These are phyloP conservation scores for Aspergillus taichungensis DNA, from an alignment of 495 filamentous ascomycete genomes.

Conservation along the genomic window DNA sequence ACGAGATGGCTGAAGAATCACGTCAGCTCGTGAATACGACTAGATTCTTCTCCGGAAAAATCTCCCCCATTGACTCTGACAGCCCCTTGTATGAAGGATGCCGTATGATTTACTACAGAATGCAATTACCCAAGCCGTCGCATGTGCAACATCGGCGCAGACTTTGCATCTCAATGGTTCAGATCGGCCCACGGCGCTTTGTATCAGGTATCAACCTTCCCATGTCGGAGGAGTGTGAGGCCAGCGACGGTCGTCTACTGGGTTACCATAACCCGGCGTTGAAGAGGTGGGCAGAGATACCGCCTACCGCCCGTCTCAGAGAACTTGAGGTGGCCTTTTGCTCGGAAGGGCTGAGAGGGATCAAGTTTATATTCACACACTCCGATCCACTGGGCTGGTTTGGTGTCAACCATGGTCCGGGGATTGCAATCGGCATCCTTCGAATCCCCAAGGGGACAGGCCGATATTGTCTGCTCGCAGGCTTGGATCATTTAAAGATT, in stretches of 20 bases:
- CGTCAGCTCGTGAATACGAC: not conserved
- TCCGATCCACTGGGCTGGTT: conserved; percentile 4
- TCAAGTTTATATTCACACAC: conserved; percentile 7
- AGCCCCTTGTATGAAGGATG: conserved; percentile 8
- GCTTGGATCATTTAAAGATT: conserved; percentile 10
- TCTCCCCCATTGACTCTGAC: not conserved
- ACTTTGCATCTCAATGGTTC: conserved; percentile 4
- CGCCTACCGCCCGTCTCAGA: not conserved
- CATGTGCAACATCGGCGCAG: not conserved
- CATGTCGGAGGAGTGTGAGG: not conserved
- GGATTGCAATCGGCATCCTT: conserved; percentile 4
- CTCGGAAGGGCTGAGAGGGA: conserved; percentile 4
- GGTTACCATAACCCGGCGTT: conserved; percentile 1
- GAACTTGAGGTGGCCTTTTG: conserved; percentile 6
- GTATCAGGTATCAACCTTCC: conserved; percentile 6
- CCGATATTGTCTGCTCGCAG: conserved; percentile 3
- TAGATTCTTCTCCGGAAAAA: conserved; percentile 6
- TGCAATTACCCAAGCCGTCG: not conserved
- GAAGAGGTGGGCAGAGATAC: conserved; percentile 5
- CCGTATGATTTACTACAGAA: conserved; percentile 3
- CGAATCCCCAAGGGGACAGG: not conserved
- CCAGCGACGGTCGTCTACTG: not conserved
- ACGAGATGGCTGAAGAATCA: not conserved
- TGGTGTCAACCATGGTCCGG: conserved; percentile 1
- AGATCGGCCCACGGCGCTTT: conserved; percentile 4